Evolutionary conservation across 345 rosid species (phyloP).

Genomic region (Boechera stricta): DNA sequence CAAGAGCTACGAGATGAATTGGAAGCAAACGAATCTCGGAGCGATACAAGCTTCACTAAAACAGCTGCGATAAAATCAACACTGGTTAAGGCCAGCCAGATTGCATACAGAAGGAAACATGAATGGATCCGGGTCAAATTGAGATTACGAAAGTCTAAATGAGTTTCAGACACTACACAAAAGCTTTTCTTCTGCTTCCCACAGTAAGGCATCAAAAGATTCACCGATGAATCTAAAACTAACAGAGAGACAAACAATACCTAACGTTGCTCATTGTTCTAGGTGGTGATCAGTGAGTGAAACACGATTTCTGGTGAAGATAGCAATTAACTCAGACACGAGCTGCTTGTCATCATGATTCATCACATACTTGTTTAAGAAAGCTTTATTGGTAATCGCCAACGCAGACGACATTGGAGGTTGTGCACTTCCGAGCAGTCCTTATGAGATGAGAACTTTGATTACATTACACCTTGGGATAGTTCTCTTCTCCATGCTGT

Average conservation of each 20-base stretch:
- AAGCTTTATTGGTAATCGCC: background rate
- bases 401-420: background rate
- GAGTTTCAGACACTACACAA: too few relatives aligned
- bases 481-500: conserved; percentile 41
- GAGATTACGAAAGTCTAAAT: too few relatives aligned
- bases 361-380: conserved; percentile 6
- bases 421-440: background rate
- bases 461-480: conserved; percentile 43
- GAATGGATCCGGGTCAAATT: too few relatives aligned
- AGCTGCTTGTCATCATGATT: background rate
- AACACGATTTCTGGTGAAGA: background rate
- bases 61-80: too few relatives aligned
- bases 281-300: background rate
- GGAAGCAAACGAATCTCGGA: too few relatives aligned
- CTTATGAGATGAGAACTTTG: conserved; percentile 27
- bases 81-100: too few relatives aligned
- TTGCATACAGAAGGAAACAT: too few relatives aligned
- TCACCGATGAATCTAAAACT: background rate
- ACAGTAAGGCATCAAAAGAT: background rate
- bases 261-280: background rate
- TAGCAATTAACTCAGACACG: background rate
- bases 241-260: background rate
- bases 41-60: too few relatives aligned
- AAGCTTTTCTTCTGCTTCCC: background rate
- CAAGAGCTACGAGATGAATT: too few relatives aligned